phyloP scores from a whole-genome alignment of 2,329 filamentous ascomycete species.

The Ilyonectria destructans region DNA sequence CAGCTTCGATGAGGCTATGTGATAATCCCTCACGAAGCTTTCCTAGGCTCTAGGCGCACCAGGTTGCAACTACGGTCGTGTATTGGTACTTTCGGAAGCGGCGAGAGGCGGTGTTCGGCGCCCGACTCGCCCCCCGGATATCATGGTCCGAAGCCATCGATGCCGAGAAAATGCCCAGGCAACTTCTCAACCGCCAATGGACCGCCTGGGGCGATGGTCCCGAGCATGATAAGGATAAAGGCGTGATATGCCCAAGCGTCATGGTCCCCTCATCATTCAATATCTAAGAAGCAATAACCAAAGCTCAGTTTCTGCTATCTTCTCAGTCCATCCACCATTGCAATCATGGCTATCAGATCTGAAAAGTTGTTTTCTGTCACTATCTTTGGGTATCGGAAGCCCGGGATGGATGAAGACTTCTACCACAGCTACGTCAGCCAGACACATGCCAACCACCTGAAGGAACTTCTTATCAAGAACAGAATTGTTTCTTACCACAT shows the following conservation, averaged over 20 bases:
- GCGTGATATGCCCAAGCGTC: constrained; percentile 3
- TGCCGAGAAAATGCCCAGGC: constrained; percentile 9
- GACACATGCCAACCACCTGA: constrained; percentile 40
- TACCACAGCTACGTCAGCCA: constrained; percentile 45
- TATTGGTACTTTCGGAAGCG: constrained; percentile 31
- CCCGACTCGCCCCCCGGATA: constrained; percentile 40
- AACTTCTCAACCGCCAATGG: background rate
- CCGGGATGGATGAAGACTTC: constrained; percentile 40
- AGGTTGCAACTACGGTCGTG: constrained; percentile 15
- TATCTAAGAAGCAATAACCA: background rate
- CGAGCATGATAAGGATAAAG: constrained; percentile 25
- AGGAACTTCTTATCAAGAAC: constrained; percentile 43
- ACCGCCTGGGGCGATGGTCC: background rate
- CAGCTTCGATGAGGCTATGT: constrained; percentile 11
- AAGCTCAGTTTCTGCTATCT: background rate
- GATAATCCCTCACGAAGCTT: background rate
- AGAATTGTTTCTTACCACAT: constrained; percentile 46
- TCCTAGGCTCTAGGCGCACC: constrained; percentile 12
- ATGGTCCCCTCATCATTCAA: background rate
- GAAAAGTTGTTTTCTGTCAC: constrained; percentile 40
- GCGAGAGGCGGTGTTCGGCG: constrained; percentile 38
- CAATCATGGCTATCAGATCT: constrained; percentile 21
- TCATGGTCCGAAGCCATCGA: constrained; percentile 1
- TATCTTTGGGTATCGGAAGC: constrained; percentile 46
- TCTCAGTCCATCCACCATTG: too few relatives aligned